These are phyloP conservation scores for Herpetospermum pedunculosum DNA, from an alignment of 306 rosid species.

Conservation along the genomic window DNA sequence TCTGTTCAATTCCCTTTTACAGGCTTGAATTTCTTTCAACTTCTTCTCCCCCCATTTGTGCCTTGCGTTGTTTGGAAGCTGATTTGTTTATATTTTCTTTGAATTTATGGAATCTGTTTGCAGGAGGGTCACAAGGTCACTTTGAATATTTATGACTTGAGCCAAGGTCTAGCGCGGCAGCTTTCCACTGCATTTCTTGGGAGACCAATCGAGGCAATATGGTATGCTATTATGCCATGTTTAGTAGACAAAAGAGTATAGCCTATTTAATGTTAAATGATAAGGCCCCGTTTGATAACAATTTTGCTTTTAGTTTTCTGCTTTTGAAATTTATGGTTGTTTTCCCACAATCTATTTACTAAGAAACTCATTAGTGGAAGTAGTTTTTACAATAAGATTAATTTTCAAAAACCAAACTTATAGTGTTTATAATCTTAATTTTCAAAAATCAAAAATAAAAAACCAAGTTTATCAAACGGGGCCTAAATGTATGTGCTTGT, in stretches of 20 bases:
- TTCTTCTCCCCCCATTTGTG: background rate
- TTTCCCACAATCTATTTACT: no score
- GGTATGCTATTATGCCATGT: constrained; percentile 36
- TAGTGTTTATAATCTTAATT: background rate
- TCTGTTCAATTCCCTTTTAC: background rate
- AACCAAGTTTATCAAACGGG: background rate
- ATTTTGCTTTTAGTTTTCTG: background rate
- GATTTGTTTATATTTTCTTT: background rate
- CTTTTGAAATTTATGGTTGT: no score
- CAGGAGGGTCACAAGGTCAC: constrained; percentile 83
- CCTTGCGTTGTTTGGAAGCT: background rate
- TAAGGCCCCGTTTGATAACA: background rate
- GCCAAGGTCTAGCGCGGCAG: constrained; percentile 91
- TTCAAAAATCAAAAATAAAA: no score
- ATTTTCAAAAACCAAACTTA: no score
- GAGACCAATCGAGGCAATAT: constrained; percentile 80
- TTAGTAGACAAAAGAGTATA: background rate
- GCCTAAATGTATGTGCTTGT: background rate
- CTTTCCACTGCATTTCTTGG: constrained; percentile 73
- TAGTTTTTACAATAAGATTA: no score
- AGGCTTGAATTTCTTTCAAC: background rate
- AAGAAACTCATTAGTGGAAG: no score
- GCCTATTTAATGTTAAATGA: background rate
- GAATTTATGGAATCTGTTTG: constrained; percentile 10
- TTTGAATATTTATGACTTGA: constrained; percentile 70